A percentile compares a stretch with the other conserved stretches of the same genome.
These are phyloP conservation scores for Protomyces macrosporus DNA, from an alignment of 1,139 yeast species.

Conservation along the genomic window DNA sequence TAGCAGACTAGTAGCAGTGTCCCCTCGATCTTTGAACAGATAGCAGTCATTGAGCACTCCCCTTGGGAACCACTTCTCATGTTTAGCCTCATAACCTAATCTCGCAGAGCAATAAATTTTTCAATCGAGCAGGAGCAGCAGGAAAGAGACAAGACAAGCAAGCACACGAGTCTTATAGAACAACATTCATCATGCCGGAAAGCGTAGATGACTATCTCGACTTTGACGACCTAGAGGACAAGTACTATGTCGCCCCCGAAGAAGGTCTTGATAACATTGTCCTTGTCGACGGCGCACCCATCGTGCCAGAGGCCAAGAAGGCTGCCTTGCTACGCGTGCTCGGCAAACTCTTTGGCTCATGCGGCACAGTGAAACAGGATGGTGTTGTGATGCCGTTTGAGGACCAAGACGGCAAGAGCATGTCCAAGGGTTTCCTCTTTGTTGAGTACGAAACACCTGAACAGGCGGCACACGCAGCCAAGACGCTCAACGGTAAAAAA, in stretches of 20 bases:
- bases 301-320: constrained; percentile 85
- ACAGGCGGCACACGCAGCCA: constrained; percentile 73
- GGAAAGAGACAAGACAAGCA: neutral
- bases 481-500: constrained; percentile 77
- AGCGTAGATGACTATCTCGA: constrained; percentile 57
- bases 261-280: constrained; percentile 70
- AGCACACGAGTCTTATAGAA: neutral
- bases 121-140: neutral
- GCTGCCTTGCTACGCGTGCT: constrained; percentile 80
- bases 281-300: constrained; percentile 92
- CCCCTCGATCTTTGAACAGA: neutral
- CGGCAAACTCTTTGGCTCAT: constrained; percentile 68
- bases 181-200: constrained; percentile 42
- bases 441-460: constrained; percentile 69
- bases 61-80: too few relatives aligned
- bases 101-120: too few relatives aligned
- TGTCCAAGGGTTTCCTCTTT: constrained; percentile 51
- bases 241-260: constrained; percentile 59
- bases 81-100: too few relatives aligned
- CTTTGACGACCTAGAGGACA: constrained; percentile 78
- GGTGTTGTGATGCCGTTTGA: constrained; percentile 71
- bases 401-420: constrained; percentile 68
- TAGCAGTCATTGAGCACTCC: neutral
- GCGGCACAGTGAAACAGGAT: constrained; percentile 63
- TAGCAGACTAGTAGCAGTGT: neutral